Conservation (phyloP, 2,329 filamentous ascomycete species). For the Sarocladium kiliense region DNA sequence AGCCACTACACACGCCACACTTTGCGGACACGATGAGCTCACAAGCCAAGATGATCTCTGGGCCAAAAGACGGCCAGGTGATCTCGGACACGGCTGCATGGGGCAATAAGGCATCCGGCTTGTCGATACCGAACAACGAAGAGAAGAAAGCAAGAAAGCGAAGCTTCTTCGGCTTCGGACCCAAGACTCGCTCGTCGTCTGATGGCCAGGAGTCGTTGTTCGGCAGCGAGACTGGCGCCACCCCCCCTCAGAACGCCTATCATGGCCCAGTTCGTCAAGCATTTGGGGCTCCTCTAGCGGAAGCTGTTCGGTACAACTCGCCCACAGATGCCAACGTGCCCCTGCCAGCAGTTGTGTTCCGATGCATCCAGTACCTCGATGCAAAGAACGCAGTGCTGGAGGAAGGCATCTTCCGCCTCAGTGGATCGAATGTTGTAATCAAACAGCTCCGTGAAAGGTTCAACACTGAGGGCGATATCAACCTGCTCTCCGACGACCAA, state of each 20-base stretch:
- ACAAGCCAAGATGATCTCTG: conserved; percentile 62
- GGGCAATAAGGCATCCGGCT: conserved; percentile 66
- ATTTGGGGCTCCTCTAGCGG: conserved; percentile 79
- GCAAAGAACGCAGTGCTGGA: conserved; percentile 75
- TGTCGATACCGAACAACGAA: conserved; percentile 47
- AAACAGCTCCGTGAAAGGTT: conserved; percentile 88
- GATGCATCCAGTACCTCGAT: conserved; percentile 89
- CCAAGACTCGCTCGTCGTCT: conserved; percentile 53
- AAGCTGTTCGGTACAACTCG: conserved; percentile 77
- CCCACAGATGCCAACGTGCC: conserved; percentile 69
- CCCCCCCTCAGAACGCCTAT: conserved; percentile 34
- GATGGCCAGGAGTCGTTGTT: conserved; percentile 56
- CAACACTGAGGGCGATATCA: conserved; percentile 87
- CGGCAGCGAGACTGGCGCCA: conserved; percentile 41
- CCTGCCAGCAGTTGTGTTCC: conserved; percentile 88
- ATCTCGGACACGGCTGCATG: conserved; percentile 80
- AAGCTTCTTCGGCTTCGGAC: conserved; percentile 66
- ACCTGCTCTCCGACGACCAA: conserved; percentile 73
- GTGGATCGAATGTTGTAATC: conserved; percentile 94
- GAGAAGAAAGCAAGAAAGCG: conserved; percentile 81
- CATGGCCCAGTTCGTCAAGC: conserved; percentile 60
- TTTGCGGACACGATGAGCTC: conserved; percentile 28
- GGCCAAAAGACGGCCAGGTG: conserved; percentile 74
- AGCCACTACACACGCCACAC: background rate
- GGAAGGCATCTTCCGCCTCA: conserved; percentile 94